Conservation (phyloP, 1,284 basidiomycete genomes). For the Ustilago hordei region DNA sequence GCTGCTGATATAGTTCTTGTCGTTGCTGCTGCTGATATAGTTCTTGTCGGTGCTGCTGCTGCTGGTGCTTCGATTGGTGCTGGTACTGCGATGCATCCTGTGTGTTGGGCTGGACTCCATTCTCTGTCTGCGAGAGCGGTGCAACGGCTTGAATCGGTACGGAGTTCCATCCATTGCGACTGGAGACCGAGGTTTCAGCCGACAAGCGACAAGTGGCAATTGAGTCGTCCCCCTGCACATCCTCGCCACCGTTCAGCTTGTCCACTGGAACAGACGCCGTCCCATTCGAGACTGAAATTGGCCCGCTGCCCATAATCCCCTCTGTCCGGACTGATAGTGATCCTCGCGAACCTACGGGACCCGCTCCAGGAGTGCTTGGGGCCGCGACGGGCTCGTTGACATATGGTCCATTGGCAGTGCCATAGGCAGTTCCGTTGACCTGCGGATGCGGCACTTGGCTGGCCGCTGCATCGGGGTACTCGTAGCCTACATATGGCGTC, state of each 20-base stretch:
- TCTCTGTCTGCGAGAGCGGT: slow-evolving; percentile 18
- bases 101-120: neutral
- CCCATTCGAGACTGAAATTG: slow-evolving; percentile 9
- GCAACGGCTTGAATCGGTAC: slow-evolving; percentile 33
- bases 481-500: slow-evolving; percentile 22
- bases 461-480: slow-evolving; percentile 4
- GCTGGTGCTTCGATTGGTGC: slow-evolving; percentile 10
- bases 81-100: slow-evolving; percentile 3
- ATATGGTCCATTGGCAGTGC: slow-evolving; percentile 5
- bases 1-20: slow-evolving; percentile 7
- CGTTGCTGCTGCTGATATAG: slow-evolving; percentile 9
- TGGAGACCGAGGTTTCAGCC: slow-evolving; percentile 31
- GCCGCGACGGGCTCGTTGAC: slow-evolving; percentile 8
- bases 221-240: slow-evolving; percentile 23
- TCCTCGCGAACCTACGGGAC: slow-evolving; percentile 10
- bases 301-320: slow-evolving; percentile 19
- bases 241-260: neutral
- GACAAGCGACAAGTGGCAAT: slow-evolving; percentile 20
- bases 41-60: slow-evolving; percentile 6
- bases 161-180: slow-evolving; percentile 32
- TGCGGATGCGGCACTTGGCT: slow-evolving; percentile 12
- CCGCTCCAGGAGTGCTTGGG: neutral
- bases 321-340: slow-evolving; percentile 32
- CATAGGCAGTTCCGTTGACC: slow-evolving; percentile 14
- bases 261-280: slow-evolving; percentile 1